A percentile compares a stretch with the other conserved stretches of the same genome.
Conservation (phyloP, 2,329 filamentous ascomycete species). For the Zasmidium cellare region DNA sequence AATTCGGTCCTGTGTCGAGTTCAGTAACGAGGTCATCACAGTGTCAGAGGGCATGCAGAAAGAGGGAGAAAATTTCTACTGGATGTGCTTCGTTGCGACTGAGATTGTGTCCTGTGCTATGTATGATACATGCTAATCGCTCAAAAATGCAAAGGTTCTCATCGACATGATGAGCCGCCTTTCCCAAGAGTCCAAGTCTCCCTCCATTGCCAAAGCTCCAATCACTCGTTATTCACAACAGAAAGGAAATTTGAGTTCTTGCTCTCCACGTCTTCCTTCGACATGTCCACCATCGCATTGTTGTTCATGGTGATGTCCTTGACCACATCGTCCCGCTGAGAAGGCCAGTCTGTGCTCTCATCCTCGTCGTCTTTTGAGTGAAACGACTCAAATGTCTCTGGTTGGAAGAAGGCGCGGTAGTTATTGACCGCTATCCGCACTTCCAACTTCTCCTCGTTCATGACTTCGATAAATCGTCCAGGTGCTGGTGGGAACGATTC, state of each 20-base stretch:
- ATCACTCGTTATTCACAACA: neutral
- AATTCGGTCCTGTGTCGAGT: too few species aligned
- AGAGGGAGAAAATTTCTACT: too few species aligned
- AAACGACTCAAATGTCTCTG: constrained; percentile 41
- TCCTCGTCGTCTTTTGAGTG: constrained; percentile 36
- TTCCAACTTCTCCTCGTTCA: constrained; percentile 43
- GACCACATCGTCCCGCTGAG: constrained; percentile 37
- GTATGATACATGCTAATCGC: too few species aligned
- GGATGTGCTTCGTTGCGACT: too few species aligned
- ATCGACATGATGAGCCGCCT: too few species aligned
- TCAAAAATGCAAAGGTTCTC: too few species aligned
- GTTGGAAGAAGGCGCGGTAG: constrained; percentile 46
- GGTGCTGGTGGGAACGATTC: constrained; percentile 17
- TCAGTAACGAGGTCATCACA: too few species aligned
- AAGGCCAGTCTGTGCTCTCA: constrained; percentile 36
- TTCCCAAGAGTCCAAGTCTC: neutral
- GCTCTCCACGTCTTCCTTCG: constrained; percentile 48
- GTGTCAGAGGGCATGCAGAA: too few species aligned
- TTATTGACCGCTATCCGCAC: constrained; percentile 46
- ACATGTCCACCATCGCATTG: constrained; percentile 47
- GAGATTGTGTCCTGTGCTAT: too few species aligned
- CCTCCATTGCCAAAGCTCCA: neutral
- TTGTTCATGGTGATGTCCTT: constrained; percentile 48
- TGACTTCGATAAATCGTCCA: constrained; percentile 24
- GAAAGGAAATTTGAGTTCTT: constrained; percentile 33